Base-by-base conservation (phyloP, 768 basidiomycete species). In the Lentinula boryana region DNA sequence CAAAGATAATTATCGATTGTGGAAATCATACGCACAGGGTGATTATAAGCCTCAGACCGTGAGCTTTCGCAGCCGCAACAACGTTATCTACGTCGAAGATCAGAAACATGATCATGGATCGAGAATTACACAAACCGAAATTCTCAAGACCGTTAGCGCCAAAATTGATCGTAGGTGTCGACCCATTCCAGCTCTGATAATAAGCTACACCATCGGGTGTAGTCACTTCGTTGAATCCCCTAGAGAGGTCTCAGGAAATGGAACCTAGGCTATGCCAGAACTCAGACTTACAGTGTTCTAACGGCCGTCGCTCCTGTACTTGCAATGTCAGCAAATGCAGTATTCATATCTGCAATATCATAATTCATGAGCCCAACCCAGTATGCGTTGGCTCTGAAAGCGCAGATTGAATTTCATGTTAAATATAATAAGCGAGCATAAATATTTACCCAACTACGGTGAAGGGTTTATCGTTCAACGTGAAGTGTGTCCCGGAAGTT, bases 31-130 rank as follows among this genome's bases (percentile, higher is more conserved):
- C 81, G 67, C 62, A 84, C 82, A 86, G 66, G 4, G 83, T 73
- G 57, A 86, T 84, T 53, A 86, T 83, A 52, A 87, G 75, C 9
- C 81, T 80, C 46, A 88, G 68, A 9, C 83, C 83, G 63, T 86
- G 78, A 0, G 83, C 80, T 65, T 86, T 85, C 8, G 85, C 85
- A 18, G 79, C 75, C 18, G 80, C 76, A 41, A 86, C 75, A 27
- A 85, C 81, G 41, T 79, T 77, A 67, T 85, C 84, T 79, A 63
- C 48, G 43, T 57, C 40, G 36, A 38, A 36, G 21, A 23, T 18
- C 1, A 23, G 15, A 23, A 44, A 12, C 52, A 53, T 12, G 4
- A 21, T 9, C n/a, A 15, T 5, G 4, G 33, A 2, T 38, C 5
- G 27, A 38, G 5, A 15, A 36, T 27, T 31, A 36, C 55, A 8